A percentile compares a stretch with the other conserved stretches of the same genome.
Evolutionary conservation across 805 yeast species (phyloP).

Genomic region (Clavispora santaluciae): DNA sequence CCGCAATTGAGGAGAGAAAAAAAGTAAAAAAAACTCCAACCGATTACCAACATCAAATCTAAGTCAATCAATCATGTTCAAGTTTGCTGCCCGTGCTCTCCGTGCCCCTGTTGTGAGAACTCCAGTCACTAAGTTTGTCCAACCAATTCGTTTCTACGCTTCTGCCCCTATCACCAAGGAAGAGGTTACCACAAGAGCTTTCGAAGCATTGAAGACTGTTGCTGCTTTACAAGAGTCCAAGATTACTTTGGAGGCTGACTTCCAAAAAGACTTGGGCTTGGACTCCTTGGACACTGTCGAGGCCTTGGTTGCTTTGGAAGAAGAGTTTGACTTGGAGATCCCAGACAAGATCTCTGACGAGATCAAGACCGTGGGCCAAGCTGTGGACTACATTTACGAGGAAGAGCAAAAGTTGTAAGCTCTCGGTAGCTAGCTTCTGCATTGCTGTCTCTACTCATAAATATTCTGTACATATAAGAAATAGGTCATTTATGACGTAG

Average conservation of each 20-base stretch:
- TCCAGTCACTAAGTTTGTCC: constrained; percentile 14
- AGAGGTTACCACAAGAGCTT: constrained; percentile 78
- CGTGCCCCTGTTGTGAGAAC: constrained; percentile 31
- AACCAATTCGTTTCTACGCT: constrained; percentile 49
- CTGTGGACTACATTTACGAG: constrained; percentile 77
- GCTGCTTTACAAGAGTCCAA: constrained; percentile 44
- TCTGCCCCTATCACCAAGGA: constrained; percentile 64
- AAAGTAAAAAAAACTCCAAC: background rate
- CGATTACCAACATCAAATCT: background rate
- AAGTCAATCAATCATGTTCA: constrained; percentile 38
- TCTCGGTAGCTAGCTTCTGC: background rate
- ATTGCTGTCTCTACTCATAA: background rate
- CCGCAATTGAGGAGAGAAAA: constrained; percentile 3
- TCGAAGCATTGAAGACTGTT: constrained; percentile 66
- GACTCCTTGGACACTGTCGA: constrained; percentile 95
- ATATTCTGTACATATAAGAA: constrained; percentile 11
- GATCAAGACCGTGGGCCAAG: constrained; percentile 89
- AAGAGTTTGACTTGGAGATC: constrained; percentile 68
- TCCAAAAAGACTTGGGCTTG: constrained; percentile 72
- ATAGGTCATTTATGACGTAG: constrained; percentile 1
- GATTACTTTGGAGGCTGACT: constrained; percentile 44
- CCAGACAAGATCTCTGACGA: constrained; percentile 92
- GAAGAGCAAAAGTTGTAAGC: constrained; percentile 45
- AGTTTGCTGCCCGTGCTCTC: constrained; percentile 45
- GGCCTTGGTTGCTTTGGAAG: constrained; percentile 89